Percentiles rank a stretch among this genome's conserved stretches.
Evolutionary conservation across 202 grass and related monocot species (phyloP).

Genomic region (Carex sylvatica): DNA sequence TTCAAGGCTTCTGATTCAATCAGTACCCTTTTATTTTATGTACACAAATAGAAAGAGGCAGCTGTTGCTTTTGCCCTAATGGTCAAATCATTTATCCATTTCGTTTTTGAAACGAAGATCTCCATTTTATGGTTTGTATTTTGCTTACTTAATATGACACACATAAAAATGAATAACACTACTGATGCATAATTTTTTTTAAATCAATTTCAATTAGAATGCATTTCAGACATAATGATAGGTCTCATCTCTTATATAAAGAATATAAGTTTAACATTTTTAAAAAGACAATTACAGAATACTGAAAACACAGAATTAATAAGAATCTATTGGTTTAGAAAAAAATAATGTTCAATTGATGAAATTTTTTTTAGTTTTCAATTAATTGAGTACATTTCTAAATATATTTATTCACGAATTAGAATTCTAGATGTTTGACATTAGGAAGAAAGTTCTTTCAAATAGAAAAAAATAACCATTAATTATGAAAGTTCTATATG

Average conservation of each 20-base stretch:
- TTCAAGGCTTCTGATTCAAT: constrained; percentile 11
- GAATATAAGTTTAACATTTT: background rate
- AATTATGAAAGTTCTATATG: background rate
- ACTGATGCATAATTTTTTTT: background rate
- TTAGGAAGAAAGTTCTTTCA: background rate
- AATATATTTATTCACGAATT: background rate
- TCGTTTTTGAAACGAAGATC: background rate
- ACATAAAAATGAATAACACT: background rate
- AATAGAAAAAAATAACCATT: background rate
- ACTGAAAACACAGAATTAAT: no score
- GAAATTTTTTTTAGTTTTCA: no score
- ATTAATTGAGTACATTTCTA: background rate
- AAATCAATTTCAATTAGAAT: background rate
- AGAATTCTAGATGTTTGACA: background rate
- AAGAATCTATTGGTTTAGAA: no score
- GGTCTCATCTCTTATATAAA: background rate
- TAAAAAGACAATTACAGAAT: background rate
- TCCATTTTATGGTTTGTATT: background rate
- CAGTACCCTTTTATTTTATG: constrained; percentile 23
- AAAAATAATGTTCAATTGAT: no score
- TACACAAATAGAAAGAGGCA: constrained; percentile 21
- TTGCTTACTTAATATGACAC: background rate
- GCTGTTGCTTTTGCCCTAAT: constrained; percentile 15
- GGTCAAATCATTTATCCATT: background rate
- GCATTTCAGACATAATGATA: background rate